Evolutionary conservation across 1,284 basidiomycete genomes (phyloP).

Genomic region (Ganoderma boninense): DNA sequence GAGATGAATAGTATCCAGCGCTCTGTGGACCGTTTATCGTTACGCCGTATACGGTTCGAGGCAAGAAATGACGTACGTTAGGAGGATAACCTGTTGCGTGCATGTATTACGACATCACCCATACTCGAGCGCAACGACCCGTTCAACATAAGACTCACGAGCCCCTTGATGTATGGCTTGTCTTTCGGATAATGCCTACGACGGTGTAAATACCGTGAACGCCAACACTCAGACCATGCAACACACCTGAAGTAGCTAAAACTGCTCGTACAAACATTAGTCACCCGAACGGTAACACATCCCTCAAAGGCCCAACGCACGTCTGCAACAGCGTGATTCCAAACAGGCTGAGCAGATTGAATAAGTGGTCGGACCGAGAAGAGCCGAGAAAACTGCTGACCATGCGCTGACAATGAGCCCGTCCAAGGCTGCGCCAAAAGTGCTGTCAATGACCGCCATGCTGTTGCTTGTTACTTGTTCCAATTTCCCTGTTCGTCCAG

Average conservation of each 20-base stretch:
- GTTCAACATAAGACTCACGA: conserved; percentile 23
- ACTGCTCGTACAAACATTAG: conserved; percentile 12
- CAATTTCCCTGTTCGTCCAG: background rate
- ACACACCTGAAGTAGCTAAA: conserved; percentile 35
- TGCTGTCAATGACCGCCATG: conserved; percentile 34
- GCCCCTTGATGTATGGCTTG: conserved; percentile 30
- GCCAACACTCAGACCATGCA: background rate
- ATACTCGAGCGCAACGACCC: background rate
- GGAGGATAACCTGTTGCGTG: conserved; percentile 27
- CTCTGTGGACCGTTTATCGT: conserved; percentile 1
- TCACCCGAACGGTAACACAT: background rate
- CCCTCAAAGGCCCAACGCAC: conserved; percentile 19
- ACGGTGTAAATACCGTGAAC: background rate
- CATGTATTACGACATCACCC: background rate
- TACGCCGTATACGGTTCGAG: background rate
- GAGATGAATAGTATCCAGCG: conserved; percentile 39
- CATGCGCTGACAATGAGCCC: conserved; percentile 38
- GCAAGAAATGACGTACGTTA: conserved; percentile 29
- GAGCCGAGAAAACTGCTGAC: conserved; percentile 29
- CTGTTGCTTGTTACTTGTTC: background rate
- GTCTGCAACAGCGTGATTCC: conserved; percentile 42
- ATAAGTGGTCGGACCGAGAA: background rate
- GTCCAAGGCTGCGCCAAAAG: conserved; percentile 39
- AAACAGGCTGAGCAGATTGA: conserved; percentile 33
- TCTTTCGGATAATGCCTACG: conserved; percentile 36